These are phyloP conservation scores for Eucalyptus lansdowneana DNA, from an alignment of 345 rosid genomes.

Conservation along the genomic window DNA sequence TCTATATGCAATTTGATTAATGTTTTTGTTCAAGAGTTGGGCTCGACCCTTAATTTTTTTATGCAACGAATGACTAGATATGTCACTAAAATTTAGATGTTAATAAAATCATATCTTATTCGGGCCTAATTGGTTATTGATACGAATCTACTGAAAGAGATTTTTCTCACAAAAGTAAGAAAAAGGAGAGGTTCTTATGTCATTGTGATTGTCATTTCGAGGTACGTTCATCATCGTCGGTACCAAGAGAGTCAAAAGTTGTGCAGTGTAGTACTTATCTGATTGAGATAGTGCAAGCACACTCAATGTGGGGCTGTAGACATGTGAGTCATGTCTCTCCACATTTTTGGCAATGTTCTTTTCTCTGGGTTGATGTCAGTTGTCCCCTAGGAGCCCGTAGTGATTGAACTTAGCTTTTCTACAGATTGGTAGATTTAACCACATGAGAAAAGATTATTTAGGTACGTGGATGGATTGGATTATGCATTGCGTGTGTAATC, in stretches of 20 bases:
- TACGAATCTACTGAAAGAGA: background rate
- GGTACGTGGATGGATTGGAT: background rate
- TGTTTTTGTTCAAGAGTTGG: too few species aligned
- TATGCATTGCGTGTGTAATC: background rate
- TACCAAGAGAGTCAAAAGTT: background rate
- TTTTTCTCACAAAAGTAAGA: background rate
- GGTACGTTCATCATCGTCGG: background rate
- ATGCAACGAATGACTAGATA: too few species aligned
- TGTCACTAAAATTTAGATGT: background rate
- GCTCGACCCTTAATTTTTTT: too few species aligned
- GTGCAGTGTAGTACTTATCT: background rate
- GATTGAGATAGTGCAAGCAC: background rate
- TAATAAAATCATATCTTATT: too few species aligned
- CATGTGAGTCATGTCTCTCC: background rate
- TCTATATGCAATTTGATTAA: too few species aligned
- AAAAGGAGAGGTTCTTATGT: background rate
- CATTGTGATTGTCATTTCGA: background rate
- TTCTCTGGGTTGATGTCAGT: background rate
- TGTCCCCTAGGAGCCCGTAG: background rate
- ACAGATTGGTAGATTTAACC: background rate
- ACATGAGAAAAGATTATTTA: background rate
- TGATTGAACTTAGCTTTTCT: background rate
- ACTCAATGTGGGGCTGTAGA: background rate
- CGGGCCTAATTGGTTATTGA: background rate
- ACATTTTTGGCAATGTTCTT: background rate